Evolutionary conservation across 345 rosid species (phyloP).

Genomic region (Balakata baccata): DNA sequence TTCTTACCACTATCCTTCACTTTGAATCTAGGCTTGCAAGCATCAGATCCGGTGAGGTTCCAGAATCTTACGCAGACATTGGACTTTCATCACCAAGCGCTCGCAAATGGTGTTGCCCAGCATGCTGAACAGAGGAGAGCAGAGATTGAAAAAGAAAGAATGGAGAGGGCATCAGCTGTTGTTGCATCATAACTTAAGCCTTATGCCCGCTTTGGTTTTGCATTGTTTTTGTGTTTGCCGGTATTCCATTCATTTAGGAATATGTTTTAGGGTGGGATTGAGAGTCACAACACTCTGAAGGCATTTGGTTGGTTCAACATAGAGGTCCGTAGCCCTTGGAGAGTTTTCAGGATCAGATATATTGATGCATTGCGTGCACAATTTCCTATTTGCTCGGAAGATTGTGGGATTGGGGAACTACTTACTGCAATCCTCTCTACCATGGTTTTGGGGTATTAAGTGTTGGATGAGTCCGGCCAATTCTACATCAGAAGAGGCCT

Average conservation of each 20-base stretch:
- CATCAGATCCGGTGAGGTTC: constrained; percentile 67
- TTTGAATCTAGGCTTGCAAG: constrained; percentile 62
- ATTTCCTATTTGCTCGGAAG: no score
- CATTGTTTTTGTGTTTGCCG: constrained; percentile 20
- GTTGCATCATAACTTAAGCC: constrained; percentile 33
- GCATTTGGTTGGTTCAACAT: constrained; percentile 28
- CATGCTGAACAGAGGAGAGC: constrained; percentile 92
- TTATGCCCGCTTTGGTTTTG: constrained; percentile 9
- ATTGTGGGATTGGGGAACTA: constrained; percentile 2
- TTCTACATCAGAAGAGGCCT: constrained; percentile 19
- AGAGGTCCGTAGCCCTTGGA: constrained; percentile 1
- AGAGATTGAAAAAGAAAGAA: constrained; percentile 85
- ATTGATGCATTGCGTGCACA: neutral
- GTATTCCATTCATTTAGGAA: constrained; percentile 16
- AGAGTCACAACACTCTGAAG: constrained; percentile 20
- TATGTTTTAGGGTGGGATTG: constrained; percentile 7
- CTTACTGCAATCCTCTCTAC: neutral
- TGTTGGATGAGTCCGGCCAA: constrained; percentile 16
- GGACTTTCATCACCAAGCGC: constrained; percentile 78
- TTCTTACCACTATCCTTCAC: neutral
- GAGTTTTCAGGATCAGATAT: constrained; percentile 4
- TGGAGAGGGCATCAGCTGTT: constrained; percentile 64
- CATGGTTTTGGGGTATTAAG: constrained; percentile 2
- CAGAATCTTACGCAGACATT: constrained; percentile 78
- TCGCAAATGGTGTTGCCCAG: constrained; percentile 84